These are phyloP conservation scores for Ustilago esculenta DNA, from an alignment of 1,284 basidiomycete genomes.

Conservation along the genomic window DNA sequence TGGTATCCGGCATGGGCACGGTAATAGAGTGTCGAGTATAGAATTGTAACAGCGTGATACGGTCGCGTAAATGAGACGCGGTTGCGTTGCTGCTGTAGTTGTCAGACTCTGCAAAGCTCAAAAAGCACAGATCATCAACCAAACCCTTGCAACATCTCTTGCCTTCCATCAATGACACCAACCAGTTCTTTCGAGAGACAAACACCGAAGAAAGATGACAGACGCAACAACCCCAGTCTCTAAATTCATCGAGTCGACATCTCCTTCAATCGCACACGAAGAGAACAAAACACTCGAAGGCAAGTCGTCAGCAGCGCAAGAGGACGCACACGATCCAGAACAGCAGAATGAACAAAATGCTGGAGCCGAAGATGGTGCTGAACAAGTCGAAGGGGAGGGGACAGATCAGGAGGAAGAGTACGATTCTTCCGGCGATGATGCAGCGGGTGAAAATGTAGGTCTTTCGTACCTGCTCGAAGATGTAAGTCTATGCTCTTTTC, in stretches of 20 bases:
- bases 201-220: no score
- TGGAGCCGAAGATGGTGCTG: conserved; percentile 5
- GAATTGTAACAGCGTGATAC: conserved; percentile 4
- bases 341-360: neutral
- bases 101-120: conserved; percentile 11
- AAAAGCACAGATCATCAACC: conserved; percentile 17
- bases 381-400: neutral
- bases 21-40: no score
- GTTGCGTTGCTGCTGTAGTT: neutral
- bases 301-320: neutral
- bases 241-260: no score
- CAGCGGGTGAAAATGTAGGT: conserved; percentile 9
- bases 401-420: conserved; percentile 1
- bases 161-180: no score
- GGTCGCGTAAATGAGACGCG: conserved; percentile 6
- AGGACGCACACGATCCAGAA: neutral
- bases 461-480: conserved; percentile 36
- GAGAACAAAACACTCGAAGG: no score
- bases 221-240: neutral
- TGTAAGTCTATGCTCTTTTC: conserved; percentile 3
- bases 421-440: conserved; percentile 4
- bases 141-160: neutral
- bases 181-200: no score
- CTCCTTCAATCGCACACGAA: neutral
- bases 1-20: no score